A percentile compares a stretch with the other conserved stretches of the same genome.
Conservation (phyloP, 495 filamentous ascomycete species). For the Cercophora scortea region DNA sequence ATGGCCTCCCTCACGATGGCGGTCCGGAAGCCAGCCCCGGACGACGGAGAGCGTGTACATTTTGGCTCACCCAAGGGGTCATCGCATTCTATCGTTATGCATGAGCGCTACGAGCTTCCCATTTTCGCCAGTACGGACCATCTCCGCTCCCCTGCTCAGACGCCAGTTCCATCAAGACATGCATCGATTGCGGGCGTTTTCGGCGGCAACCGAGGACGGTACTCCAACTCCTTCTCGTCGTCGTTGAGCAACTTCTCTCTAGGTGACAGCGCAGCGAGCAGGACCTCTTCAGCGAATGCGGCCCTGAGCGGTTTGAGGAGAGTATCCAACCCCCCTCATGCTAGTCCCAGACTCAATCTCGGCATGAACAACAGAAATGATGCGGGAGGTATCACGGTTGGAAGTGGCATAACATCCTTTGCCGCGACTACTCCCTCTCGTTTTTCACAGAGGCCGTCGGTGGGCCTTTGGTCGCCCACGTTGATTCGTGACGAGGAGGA, state of each 20-base stretch:
- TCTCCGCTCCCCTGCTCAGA: slow-evolving; percentile 46
- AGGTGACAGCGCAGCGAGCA: slow-evolving; percentile 14
- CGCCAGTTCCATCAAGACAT: slow-evolving; percentile 17
- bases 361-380: slow-evolving; percentile 3
- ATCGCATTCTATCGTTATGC: slow-evolving; percentile 28
- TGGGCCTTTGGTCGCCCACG: slow-evolving; percentile 30
- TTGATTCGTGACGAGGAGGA: slow-evolving; percentile 15
- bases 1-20: slow-evolving; percentile 91
- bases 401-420: slow-evolving; percentile 27
- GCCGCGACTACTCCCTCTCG: slow-evolving; percentile 12
- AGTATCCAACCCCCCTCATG: slow-evolving; percentile 5
- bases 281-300: slow-evolving; percentile 23
- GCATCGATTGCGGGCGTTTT: slow-evolving; percentile 13
- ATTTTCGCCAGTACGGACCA: slow-evolving; percentile 76
- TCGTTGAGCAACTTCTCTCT: slow-evolving; percentile 22
- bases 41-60: slow-evolving; percentile 12
- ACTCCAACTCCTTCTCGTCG: slow-evolving; percentile 21
- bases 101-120: slow-evolving; percentile 67
- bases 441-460: slow-evolving; percentile 17
- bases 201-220: slow-evolving; percentile 13
- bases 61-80: slow-evolving; percentile 18
- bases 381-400: slow-evolving; percentile 25
- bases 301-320: slow-evolving; percentile 25
- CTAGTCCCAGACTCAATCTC: not conserved
- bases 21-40: slow-evolving; percentile 48